Evolutionary conservation across 176 grass and related monocot species (phyloP).

Genomic region (Carex kokanica): DNA sequence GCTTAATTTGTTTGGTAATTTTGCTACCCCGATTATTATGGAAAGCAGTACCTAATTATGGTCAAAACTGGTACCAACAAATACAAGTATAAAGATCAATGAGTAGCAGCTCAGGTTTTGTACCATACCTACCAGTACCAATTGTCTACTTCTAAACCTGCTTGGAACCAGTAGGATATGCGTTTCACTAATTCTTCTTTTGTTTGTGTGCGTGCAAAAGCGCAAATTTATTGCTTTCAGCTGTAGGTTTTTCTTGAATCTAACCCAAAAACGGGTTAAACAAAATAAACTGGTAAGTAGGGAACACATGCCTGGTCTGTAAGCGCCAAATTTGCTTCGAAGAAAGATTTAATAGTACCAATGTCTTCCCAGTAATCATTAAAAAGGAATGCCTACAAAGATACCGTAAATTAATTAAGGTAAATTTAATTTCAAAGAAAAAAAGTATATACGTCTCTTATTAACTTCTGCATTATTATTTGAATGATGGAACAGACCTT

Average conservation of each 20-base stretch:
- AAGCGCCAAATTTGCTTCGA: conserved; percentile 92
- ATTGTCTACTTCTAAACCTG: background rate
- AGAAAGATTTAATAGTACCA: conserved; percentile 94
- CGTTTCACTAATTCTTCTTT: background rate
- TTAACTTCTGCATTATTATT: background rate
- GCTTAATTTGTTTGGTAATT: background rate
- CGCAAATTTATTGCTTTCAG: no score
- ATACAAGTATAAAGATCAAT: background rate
- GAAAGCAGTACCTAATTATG: background rate
- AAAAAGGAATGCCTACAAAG: conserved; percentile 80
- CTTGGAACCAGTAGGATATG: background rate
- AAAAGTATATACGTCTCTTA: background rate
- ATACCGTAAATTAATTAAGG: no score
- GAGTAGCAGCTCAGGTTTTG: background rate
- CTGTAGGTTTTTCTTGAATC: no score
- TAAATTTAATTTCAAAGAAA: background rate
- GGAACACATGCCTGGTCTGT: conserved; percentile 51
- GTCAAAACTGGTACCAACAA: background rate
- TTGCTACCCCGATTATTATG: background rate
- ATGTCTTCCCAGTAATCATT: conserved; percentile 99
- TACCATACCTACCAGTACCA: background rate
- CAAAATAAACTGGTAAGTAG: background rate
- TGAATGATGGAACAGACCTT: conserved; percentile 36
- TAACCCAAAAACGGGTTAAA: background rate
- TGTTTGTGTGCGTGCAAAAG: no score